These are phyloP conservation scores for Fraxinus dipetala DNA, from an alignment of 305 asterid species.

Conservation along the genomic window DNA sequence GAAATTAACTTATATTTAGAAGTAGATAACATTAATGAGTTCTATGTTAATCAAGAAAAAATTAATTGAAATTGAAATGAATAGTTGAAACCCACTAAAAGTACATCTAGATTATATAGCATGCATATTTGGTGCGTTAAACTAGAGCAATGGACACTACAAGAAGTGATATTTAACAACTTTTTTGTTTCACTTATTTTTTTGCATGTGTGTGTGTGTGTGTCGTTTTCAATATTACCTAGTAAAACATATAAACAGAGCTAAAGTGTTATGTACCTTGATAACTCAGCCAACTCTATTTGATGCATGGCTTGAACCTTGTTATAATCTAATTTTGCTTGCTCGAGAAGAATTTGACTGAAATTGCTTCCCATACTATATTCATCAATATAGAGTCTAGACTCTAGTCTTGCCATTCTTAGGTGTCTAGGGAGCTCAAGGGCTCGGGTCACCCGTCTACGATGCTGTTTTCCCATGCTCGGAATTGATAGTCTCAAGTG, in stretches of 20 bases:
- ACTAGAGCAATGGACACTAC: too few relatives aligned
- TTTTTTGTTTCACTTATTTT: too few relatives aligned
- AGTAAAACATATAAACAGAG: background rate
- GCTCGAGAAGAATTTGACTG: constrained; percentile 1
- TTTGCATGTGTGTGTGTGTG: too few relatives aligned
- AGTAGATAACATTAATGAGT: background rate
- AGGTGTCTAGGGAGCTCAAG: constrained; percentile 21
- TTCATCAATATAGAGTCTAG: constrained; percentile 13
- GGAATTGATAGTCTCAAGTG: background rate
- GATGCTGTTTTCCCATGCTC: background rate
- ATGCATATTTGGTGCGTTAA: background rate
- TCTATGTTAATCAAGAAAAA: background rate
- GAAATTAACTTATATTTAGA: background rate
- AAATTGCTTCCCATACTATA: background rate
- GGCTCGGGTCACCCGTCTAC: background rate
- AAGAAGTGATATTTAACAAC: too few relatives aligned
- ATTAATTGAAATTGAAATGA: background rate
- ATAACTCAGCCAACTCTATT: constrained; percentile 16
- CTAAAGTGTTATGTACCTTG: background rate
- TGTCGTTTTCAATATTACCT: background rate
- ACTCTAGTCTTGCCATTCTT: constrained; percentile 12
- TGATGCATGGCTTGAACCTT: constrained; percentile 8
- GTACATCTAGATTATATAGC: background rate
- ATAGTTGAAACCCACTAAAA: background rate
- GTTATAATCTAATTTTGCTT: constrained; percentile 17